Evolutionary conservation across 2,329 filamentous ascomycete genomes (phyloP).

Genomic region (Colletotrichum simmondsii): DNA sequence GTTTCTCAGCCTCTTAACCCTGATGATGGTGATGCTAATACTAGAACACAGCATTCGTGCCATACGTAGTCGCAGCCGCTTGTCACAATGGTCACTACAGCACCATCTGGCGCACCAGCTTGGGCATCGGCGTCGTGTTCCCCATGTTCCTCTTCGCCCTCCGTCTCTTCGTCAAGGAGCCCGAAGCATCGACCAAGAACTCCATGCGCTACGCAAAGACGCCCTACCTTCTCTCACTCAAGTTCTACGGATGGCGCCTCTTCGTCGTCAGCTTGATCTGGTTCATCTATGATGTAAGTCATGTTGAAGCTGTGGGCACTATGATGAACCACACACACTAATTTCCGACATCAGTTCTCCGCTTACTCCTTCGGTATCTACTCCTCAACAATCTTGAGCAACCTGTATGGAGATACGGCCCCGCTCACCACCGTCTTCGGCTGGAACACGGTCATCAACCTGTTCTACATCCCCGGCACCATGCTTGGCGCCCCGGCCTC

Average conservation of each 20-base stretch:
- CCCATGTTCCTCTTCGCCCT: slow-evolving; percentile 77
- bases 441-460: slow-evolving; percentile 89
- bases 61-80: slow-evolving; percentile 64
- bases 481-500: slow-evolving; percentile 80
- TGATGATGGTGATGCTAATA: neutral
- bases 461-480: slow-evolving; percentile 89
- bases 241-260: slow-evolving; percentile 81
- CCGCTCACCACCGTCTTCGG: slow-evolving; percentile 83
- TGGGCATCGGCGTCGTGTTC: slow-evolving; percentile 84
- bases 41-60: slow-evolving; percentile 3
- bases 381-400: slow-evolving; percentile 77
- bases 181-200: slow-evolving; percentile 79
- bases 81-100: slow-evolving; percentile 71
- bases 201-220: slow-evolving; percentile 72
- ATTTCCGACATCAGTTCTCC: slow-evolving; percentile 66
- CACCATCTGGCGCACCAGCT: slow-evolving; percentile 83
- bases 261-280: slow-evolving; percentile 78
- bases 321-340: neutral
- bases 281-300: slow-evolving; percentile 78
- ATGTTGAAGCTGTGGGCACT: neutral
- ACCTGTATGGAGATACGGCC: slow-evolving; percentile 67
- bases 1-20: neutral
- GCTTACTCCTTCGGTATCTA: slow-evolving; percentile 89
- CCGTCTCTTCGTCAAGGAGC: slow-evolving; percentile 79
- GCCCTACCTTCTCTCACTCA: slow-evolving; percentile 65